phyloP scores from a whole-genome alignment of 768 basidiomycete genomes.

The Serendipita sp. region DNA sequence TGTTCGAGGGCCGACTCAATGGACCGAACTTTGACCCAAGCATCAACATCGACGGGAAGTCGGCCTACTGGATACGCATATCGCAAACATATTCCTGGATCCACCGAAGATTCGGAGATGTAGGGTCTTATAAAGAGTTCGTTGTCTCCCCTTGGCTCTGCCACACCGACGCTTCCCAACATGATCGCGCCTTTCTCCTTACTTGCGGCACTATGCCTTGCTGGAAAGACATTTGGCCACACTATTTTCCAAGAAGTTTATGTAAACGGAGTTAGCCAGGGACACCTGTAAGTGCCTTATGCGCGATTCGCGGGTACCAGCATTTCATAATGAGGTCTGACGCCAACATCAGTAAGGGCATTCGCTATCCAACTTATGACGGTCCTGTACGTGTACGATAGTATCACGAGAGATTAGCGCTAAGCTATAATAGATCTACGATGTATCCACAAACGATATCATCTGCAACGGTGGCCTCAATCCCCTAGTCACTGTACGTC shows the following conservation, averaged over 20 bases:
- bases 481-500: slow-evolving; percentile 8
- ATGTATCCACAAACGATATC: slow-evolving; percentile 12
- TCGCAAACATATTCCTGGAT: too few relatives aligned
- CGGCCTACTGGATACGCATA: too few relatives aligned
- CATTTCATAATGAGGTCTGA: too few relatives aligned
- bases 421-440: slow-evolving; percentile 7
- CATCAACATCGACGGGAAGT: too few relatives aligned
- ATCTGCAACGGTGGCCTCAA: slow-evolving; percentile 14
- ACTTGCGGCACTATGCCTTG: background rate
- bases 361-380: slow-evolving; percentile 11
- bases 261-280: background rate
- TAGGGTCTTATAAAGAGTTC: too few relatives aligned
- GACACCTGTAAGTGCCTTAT: background rate
- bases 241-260: slow-evolving; percentile 8
- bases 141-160: too few relatives aligned
- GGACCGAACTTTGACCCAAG: too few relatives aligned
- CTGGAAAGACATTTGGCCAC: slow-evolving; percentile 1
- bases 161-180: too few relatives aligned
- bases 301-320: background rate
- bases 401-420: too few relatives aligned
- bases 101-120: too few relatives aligned
- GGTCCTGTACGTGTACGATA: slow-evolving; percentile 4
- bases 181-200: background rate
- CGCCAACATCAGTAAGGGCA: background rate
- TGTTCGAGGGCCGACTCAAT: too few relatives aligned